These are phyloP conservation scores for Halophytophthora batemanensis DNA, from an alignment of 352 stramenopile genomes.

Conservation along the genomic window DNA sequence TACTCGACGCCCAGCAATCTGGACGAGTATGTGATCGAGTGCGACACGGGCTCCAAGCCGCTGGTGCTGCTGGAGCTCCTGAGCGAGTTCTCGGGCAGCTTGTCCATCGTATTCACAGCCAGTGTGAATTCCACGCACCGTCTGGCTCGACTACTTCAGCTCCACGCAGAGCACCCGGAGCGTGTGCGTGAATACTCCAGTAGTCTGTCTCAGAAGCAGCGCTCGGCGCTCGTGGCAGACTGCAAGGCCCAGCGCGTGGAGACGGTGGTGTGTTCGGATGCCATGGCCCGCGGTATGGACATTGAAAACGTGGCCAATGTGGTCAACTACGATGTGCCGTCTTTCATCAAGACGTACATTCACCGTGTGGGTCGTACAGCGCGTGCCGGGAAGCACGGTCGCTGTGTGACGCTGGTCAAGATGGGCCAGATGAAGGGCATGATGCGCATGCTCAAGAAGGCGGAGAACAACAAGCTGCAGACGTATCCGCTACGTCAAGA, in stretches of 20 bases:
- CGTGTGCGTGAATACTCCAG: slow-evolving; percentile 81
- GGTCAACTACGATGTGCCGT: slow-evolving; percentile 94
- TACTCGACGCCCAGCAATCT: slow-evolving; percentile 79
- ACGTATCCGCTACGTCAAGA: slow-evolving; percentile 58
- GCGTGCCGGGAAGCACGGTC: slow-evolving; percentile 71
- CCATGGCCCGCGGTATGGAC: slow-evolving; percentile 93
- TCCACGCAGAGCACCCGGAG: slow-evolving; percentile 60
- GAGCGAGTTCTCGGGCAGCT: slow-evolving; percentile 60
- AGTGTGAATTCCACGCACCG: slow-evolving; percentile 96
- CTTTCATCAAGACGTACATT: slow-evolving; percentile 91
- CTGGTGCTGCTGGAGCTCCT: slow-evolving; percentile 93
- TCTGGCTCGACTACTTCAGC: slow-evolving; percentile 92
- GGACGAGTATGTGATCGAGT: slow-evolving; percentile 91
- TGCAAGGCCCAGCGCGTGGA: slow-evolving; percentile 65
- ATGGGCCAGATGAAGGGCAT: slow-evolving; percentile 79
- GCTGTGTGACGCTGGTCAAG: slow-evolving; percentile 79
- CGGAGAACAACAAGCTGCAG: slow-evolving; percentile 71
- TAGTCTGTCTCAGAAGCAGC: slow-evolving; percentile 77
- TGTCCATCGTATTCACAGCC: slow-evolving; percentile 95
- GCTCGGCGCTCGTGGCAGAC: slow-evolving; percentile 68
- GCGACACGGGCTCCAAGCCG: slow-evolving; percentile 93
- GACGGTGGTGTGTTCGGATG: slow-evolving; percentile 90
- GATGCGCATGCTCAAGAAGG: slow-evolving; percentile 82
- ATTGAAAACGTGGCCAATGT: slow-evolving; percentile 90
- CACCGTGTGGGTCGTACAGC: slow-evolving; percentile 83